Conservation (phyloP, 345 rosid species). For the Linum trigynum region DNA sequence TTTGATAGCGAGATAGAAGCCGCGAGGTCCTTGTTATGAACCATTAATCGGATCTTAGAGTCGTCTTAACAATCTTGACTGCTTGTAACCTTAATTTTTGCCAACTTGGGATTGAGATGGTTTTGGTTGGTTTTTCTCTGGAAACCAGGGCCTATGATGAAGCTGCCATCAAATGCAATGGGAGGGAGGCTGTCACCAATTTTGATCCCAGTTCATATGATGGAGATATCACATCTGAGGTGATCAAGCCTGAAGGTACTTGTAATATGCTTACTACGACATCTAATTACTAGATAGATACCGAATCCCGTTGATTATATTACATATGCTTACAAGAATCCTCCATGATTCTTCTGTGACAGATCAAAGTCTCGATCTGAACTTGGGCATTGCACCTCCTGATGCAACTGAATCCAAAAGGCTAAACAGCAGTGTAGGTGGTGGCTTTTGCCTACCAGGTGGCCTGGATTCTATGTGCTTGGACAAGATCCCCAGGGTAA, state of each 20-base stretch:
- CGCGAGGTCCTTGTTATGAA: slow-evolving; percentile 54
- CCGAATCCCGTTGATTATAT: neutral
- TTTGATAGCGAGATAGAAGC: slow-evolving; percentile 90
- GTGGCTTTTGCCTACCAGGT: slow-evolving; percentile 10
- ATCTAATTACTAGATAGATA: neutral
- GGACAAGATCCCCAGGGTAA: slow-evolving; percentile 28
- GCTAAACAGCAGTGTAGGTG: slow-evolving; percentile 12
- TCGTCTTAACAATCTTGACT: slow-evolving; percentile 1
- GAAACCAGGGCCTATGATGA: slow-evolving; percentile 75
- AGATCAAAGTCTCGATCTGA: slow-evolving; percentile 45
- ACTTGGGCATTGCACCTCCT: slow-evolving; percentile 51
- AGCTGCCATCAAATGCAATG: slow-evolving; percentile 80
- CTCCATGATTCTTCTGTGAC: slow-evolving; percentile 10
- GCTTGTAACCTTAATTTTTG: neutral
- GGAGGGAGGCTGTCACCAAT: slow-evolving; percentile 92
- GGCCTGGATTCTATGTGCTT: slow-evolving; percentile 12
- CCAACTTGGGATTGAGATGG: slow-evolving; percentile 5
- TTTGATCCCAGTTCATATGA: slow-evolving; percentile 64
- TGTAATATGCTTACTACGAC: neutral
- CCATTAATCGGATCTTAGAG: slow-evolving; percentile 6
- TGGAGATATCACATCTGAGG: slow-evolving; percentile 28
- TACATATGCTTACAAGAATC: neutral
- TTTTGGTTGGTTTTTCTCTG: slow-evolving; percentile 9
- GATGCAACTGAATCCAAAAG: slow-evolving; percentile 15
- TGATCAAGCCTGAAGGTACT: slow-evolving; percentile 24